phyloP scores from a whole-genome alignment of 805 yeast genomes.

The Ogataea polymorpha region DNA sequence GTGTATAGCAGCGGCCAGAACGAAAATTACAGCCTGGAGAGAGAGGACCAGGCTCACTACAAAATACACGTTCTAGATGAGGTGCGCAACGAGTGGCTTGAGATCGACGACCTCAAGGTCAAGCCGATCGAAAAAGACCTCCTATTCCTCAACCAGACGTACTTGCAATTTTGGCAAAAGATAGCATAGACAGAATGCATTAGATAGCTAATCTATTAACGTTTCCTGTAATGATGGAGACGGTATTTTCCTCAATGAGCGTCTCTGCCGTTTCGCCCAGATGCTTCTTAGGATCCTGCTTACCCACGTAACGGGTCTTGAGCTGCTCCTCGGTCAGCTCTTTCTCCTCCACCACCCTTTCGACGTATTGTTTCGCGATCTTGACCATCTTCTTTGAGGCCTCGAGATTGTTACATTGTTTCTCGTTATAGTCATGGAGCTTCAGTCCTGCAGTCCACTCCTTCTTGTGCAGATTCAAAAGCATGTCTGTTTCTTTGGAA shows the following conservation, averaged over 20 bases:
- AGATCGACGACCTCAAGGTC: conserved; percentile 51
- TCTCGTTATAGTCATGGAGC: conserved; percentile 70
- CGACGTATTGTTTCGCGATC: conserved; percentile 85
- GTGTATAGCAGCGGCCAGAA: conserved; percentile 30
- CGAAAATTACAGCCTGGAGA: conserved; percentile 9
- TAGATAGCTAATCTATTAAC: conserved; percentile 88
- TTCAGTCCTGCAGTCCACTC: conserved; percentile 94
- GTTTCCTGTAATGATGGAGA: conserved; percentile 81
- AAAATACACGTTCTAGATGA: conserved; percentile 46
- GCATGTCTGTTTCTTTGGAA: conserved; percentile 87
- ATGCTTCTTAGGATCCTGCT: conserved; percentile 98
- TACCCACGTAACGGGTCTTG: conserved; percentile 95
- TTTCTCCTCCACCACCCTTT: conserved; percentile 88
- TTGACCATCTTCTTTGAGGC: conserved; percentile 78
- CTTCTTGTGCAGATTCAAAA: conserved; percentile 87
- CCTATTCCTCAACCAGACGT: conserved; percentile 58
- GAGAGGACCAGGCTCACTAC: conserved; percentile 32
- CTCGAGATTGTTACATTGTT: conserved; percentile 71
- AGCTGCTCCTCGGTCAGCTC: conserved; percentile 84
- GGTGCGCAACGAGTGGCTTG: conserved; percentile 50
- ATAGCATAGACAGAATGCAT: conserved; percentile 30
- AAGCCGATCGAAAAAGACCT: conserved; percentile 51
- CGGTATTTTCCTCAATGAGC: conserved; percentile 85
- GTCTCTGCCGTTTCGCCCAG: conserved; percentile 82
- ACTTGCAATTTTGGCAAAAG: conserved; percentile 65